Conservation (phyloP, 768 basidiomycete species). For the Imleria badia region DNA sequence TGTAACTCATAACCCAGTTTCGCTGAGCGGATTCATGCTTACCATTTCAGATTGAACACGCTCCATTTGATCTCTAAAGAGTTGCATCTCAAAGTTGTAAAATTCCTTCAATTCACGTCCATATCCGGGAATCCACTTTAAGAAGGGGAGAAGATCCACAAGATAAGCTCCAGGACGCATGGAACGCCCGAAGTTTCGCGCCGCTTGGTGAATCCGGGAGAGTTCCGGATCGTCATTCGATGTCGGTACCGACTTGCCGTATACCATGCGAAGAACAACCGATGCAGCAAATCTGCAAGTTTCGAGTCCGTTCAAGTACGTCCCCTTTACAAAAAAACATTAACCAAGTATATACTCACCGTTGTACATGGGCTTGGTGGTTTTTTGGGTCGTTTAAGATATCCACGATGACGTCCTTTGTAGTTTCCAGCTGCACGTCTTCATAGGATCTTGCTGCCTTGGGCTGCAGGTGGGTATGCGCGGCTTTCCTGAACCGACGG, state of each 20-base stretch:
- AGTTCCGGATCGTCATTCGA: conserved; percentile 24
- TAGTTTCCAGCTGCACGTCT: conserved; percentile 41
- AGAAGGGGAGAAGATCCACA: conserved; percentile 34
- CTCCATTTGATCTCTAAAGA: conserved; percentile 50
- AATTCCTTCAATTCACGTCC: conserved; percentile 48
- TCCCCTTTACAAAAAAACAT: too few species aligned
- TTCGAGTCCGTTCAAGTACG: background rate
- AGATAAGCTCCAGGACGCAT: conserved; percentile 35
- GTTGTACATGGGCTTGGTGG: conserved; percentile 46
- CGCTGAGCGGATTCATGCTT: background rate
- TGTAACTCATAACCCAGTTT: background rate
- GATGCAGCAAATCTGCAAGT: conserved; percentile 25
- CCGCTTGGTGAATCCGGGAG: conserved; percentile 11
- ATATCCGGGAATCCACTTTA: conserved; percentile 49
- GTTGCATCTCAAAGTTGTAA: conserved; percentile 47
- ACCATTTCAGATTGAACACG: conserved; percentile 47
- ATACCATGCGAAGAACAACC: conserved; percentile 22
- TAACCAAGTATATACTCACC: conserved; percentile 30
- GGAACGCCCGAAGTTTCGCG: conserved; percentile 23
- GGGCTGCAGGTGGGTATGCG: conserved; percentile 53
- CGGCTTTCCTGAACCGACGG: conserved; percentile 52
- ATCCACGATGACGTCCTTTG: conserved; percentile 24
- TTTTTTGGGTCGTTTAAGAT: conserved; percentile 32
- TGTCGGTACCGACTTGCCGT: conserved; percentile 26
- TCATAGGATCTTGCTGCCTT: conserved; percentile 43